Conservation (phyloP, 2,329 filamentous ascomycete genomes). For the Aureobasidium zeae region DNA sequence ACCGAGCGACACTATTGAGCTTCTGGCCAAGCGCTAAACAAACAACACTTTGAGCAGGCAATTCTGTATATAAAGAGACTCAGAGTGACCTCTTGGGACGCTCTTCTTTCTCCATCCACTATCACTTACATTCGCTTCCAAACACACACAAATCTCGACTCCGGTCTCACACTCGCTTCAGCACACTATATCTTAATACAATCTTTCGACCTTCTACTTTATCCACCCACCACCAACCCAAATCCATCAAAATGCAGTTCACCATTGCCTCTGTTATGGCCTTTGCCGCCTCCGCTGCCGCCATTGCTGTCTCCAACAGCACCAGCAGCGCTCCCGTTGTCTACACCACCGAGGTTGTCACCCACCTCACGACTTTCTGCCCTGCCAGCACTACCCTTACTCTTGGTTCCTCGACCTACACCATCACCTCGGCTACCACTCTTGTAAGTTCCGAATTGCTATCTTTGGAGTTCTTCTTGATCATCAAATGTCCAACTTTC, state of each 20-base stretch:
- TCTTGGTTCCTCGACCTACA: constrained; percentile 22
- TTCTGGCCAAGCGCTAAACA: constrained; percentile 6
- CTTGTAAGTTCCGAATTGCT: constrained; percentile 15
- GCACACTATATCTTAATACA: constrained; percentile 12
- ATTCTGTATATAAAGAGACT: constrained; percentile 8
- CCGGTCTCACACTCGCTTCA: constrained; percentile 15
- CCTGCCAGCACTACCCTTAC: constrained; percentile 24
- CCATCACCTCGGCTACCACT: constrained; percentile 21
- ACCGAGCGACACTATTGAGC: constrained; percentile 1
- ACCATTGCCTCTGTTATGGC: constrained; percentile 28
- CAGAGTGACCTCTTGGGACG: not conserved
- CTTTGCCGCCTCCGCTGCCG: constrained; percentile 33
- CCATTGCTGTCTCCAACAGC: constrained; percentile 29
- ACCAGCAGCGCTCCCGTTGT: constrained; percentile 18
- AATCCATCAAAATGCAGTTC: constrained; percentile 42
- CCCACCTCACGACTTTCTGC: constrained; percentile 20
- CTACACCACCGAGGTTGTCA: constrained; percentile 27
- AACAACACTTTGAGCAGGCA: constrained; percentile 7
- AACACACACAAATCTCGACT: constrained; percentile 14
- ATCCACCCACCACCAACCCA: constrained; percentile 6
- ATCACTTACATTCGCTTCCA: constrained; percentile 14
- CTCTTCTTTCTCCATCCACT: constrained; percentile 7
- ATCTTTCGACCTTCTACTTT: constrained; percentile 2
- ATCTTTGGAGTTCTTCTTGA: not conserved
- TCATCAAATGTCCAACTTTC: not conserved